Evolutionary conservation across 75 land plant species (phyloP).

Genomic region (Cunninghamia lanceolata): DNA sequence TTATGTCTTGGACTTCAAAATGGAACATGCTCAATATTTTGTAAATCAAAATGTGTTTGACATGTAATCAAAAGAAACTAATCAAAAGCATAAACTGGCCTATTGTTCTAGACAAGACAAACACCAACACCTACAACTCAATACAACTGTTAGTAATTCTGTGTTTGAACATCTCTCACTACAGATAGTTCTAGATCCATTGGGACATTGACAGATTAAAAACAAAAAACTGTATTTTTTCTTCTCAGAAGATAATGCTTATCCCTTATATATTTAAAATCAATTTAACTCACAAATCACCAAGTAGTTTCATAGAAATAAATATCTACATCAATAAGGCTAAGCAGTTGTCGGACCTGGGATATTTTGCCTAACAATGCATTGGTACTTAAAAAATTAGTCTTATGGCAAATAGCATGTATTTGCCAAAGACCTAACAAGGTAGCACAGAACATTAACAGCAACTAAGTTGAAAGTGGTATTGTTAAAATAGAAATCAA

Average conservation of each 20-base stretch:
- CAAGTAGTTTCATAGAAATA: too few species aligned
- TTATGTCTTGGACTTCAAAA: neutral
- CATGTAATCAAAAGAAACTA: neutral
- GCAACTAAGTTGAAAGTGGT: too few species aligned
- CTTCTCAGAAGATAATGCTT: neutral
- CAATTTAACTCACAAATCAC: neutral
- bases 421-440: too few species aligned
- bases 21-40: neutral
- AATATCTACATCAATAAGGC: too few species aligned
- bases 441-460: too few species aligned
- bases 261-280: neutral
- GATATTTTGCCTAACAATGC: too few species aligned
- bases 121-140: neutral
- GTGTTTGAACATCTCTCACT: neutral
- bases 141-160: neutral
- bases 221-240: neutral
- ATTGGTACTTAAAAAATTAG: too few species aligned
- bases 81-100: neutral
- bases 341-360: too few species aligned
- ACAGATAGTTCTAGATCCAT: neutral
- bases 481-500: too few species aligned
- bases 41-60: neutral
- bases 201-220: neutral
- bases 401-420: too few species aligned
- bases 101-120: neutral